Conservation (phyloP, 208 protist species). For the Vickermania spadyakhi region DNA sequence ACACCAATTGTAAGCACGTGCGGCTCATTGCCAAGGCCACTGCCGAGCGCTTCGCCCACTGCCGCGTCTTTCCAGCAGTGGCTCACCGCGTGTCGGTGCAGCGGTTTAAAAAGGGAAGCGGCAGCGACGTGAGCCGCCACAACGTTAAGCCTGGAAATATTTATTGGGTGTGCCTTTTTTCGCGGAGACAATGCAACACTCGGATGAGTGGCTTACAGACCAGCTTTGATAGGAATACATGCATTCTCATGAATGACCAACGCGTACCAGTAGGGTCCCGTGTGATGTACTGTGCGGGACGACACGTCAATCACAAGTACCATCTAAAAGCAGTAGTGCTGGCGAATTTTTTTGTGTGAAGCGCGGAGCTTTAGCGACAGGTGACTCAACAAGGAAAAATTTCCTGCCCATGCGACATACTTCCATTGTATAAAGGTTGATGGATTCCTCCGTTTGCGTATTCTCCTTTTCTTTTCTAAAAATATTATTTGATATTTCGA, state of each 20-base stretch:
- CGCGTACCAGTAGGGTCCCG: conserved; percentile 80
- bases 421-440: too few relatives aligned
- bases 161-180: conserved; percentile 86
- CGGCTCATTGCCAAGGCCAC: conserved; percentile 81
- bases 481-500: too few relatives aligned
- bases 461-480: too few relatives aligned
- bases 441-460: too few relatives aligned
- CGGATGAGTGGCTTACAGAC: conserved; percentile 84
- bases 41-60: conserved; percentile 84
- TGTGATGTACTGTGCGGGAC: conserved; percentile 87
- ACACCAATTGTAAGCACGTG: conserved; percentile 90
- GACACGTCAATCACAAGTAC: conserved; percentile 90
- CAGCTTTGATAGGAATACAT: conserved; percentile 89
- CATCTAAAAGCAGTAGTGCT: conserved; percentile 88
- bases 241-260: conserved; percentile 89
- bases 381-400: too few relatives aligned
- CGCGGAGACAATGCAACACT: conserved; percentile 76
- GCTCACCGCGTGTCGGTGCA: conserved; percentile 85
- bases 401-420: too few relatives aligned
- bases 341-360: conserved; percentile 89
- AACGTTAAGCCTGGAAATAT: conserved; percentile 82
- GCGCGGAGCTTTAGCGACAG: too few relatives aligned
- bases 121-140: conserved; percentile 54
- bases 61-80: conserved; percentile 79
- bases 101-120: conserved; percentile 75